Base-by-base conservation (phyloP, 2,329 filamentous ascomycete genomes). In the Colletotrichum lupini region DNA sequence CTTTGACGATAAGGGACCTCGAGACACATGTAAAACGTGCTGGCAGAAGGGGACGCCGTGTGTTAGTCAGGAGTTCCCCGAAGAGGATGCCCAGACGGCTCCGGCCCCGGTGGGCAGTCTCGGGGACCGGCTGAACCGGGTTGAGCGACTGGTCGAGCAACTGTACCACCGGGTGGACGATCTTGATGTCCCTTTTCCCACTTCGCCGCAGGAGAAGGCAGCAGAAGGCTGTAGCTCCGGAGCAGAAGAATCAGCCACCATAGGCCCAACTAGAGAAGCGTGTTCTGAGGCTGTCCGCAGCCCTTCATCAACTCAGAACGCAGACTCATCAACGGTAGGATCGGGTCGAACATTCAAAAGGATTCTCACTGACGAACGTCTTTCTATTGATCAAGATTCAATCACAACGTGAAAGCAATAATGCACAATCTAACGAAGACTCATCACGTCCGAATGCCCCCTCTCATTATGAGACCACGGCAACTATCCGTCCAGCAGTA, bases 21-120 rank as follows among this genome's bases (percentile, higher is more conserved):
- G 84, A 5, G 71, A 79, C 3, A 75, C 84, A 1, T 90, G 88
- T 71, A 78, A 83, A 24, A 83, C 81, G 3, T 90, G 88, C 74
- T 79, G 81, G 26, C 79, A 84, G 11, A 84, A 88, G 0, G 81
- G 83, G 1, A 80, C 81, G 0, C 75, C 75, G 32, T 89, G 87
- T 66, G 76, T 88, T 37, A 82, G 85, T 71, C 88, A 90, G 73
- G 86, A 88, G 65, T 83, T 83, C 22, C 80, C 82, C 1, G 82
- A 86, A n/a, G 77, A 80, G 16, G 42, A 49, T 16, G 16, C 59
- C 30, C 32, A 22, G n/a, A 60, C n/a, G 19, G 26, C 66, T 19
- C 57, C 60, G 32, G 35, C 66, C 14, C 30, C 58, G 57, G 66
- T 32, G 14, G 66, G 66, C 16, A 56, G 56, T 19, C 56, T 67